phyloP scores from a whole-genome alignment of 345 rosid species.

The Hibiscus tridactylites region DNA sequence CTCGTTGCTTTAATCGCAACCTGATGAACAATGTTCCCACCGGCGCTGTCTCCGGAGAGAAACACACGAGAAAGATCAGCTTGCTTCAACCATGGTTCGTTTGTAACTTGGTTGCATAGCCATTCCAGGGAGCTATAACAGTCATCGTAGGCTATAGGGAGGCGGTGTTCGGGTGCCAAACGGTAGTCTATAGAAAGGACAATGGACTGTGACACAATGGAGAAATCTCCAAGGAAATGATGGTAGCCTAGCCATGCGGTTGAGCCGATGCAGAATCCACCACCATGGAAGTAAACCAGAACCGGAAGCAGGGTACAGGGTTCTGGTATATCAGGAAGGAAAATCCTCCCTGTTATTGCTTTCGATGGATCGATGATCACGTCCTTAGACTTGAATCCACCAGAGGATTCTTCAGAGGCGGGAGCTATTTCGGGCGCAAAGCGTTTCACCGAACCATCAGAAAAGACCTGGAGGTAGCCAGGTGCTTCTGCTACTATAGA shows the following conservation, averaged over 20 bases:
- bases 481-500: constrained; percentile 42
- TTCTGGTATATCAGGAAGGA: constrained; percentile 24
- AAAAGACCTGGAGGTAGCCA: constrained; percentile 43
- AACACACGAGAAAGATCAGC: constrained; percentile 38
- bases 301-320: constrained; percentile 23
- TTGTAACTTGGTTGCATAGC: constrained; percentile 16
- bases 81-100: constrained; percentile 42
- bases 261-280: constrained; percentile 60
- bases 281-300: constrained; percentile 58
- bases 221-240: constrained; percentile 52
- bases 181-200: constrained; percentile 54
- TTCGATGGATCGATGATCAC: constrained; percentile 30
- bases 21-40: constrained; percentile 57
- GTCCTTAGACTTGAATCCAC: constrained; percentile 40
- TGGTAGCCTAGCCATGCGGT: constrained; percentile 62
- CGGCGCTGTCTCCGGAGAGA: constrained; percentile 59
- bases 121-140: constrained; percentile 47
- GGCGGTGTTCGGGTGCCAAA: constrained; percentile 56
- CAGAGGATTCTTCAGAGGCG: constrained; percentile 19
- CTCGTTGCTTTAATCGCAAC: constrained; percentile 31
- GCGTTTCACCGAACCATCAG: constrained; percentile 46
- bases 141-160: constrained; percentile 51
- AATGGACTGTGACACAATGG: constrained; percentile 26
- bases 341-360: constrained; percentile 42
- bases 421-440: constrained; percentile 28